These are phyloP conservation scores for Pistacia vera DNA, from an alignment of 345 rosid genomes.

Conservation along the genomic window DNA sequence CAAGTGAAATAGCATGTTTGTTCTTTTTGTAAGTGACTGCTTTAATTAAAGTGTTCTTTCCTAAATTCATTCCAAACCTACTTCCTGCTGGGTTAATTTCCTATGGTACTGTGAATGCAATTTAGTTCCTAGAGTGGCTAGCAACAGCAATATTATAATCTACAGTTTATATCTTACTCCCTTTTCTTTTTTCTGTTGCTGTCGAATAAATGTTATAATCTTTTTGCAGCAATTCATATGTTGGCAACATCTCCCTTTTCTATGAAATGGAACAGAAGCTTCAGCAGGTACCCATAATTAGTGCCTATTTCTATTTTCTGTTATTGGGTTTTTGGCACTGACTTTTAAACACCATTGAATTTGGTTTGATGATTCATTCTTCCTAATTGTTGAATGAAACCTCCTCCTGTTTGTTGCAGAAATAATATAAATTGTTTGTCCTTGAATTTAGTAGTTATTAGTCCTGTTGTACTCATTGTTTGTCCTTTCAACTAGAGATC, in stretches of 20 bases:
- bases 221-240: conserved; percentile 75
- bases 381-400: neutral
- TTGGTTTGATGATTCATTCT: conserved; percentile 10
- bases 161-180: neutral
- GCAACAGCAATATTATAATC: neutral
- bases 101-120: neutral
- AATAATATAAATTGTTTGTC: too few species aligned
- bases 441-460: neutral
- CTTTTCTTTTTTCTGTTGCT: neutral
- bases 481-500: neutral
- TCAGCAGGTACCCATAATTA: conserved; percentile 49
- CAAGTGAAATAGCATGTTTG: neutral
- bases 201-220: neutral
- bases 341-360: neutral
- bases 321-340: conserved; percentile 9
- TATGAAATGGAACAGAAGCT: conserved; percentile 74
- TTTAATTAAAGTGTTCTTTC: neutral
- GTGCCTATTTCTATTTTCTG: conserved; percentile 9
- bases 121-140: neutral
- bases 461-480: neutral
- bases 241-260: conserved; percentile 73
- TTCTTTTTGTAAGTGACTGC: neutral
- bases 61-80: neutral
- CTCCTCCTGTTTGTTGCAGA: neutral
- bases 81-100: neutral